Evolutionary conservation across 371 early-diverging fungal genomes (phyloP), one percentile per base, ranked within the genome.

Genomic region (Nosema muscidifuracis): DNA sequence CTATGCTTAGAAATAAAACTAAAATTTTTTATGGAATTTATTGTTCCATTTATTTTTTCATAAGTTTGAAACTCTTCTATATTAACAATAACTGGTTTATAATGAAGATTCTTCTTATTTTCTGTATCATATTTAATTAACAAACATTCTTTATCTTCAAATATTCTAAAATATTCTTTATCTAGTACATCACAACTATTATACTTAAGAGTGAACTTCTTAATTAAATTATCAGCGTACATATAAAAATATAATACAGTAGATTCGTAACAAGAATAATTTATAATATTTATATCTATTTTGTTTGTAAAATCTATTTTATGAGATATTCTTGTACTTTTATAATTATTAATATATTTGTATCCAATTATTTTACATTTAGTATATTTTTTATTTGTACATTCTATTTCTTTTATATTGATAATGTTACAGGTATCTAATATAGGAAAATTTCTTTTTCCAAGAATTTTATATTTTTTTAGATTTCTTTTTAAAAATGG

Each of bases 221-320:
- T 47, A n/a, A n/a, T 12, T 47, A n/a, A n/a, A n/a, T 20, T 47
- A n/a, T n/a, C n/a, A n/a, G 6, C 4, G 20, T 47, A 47, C n/a
- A 47, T 10, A 47, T 47, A 47, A 47, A 47, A 47, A 47, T 47
- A 47, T 47, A 47, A 47, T 3, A 47, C 13, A n/a, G 47, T 47
- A 47, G 47, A 47, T 20, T 47, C 47, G n/a, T 13, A n/a, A 47
- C 47, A 47, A 47, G 13, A n/a, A 13, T 12, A 20, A 47, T 6
- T 12, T 47, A n/a, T 20, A 47, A 47, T 3, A 47, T 4, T 47
- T 4, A 47, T 10, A 4, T 47, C n/a, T 12, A n/a, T 6, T 12
- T 20, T 47, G n/a, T 20, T 20, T 20, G n/a, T 12, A 13, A 10
- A 3, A 3, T 20, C 12, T n/a, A 10, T 47, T 20, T 47, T 47